phyloP scores from a whole-genome alignment of 495 filamentous ascomycete genomes.

The Penicillium bialowiezense region DNA sequence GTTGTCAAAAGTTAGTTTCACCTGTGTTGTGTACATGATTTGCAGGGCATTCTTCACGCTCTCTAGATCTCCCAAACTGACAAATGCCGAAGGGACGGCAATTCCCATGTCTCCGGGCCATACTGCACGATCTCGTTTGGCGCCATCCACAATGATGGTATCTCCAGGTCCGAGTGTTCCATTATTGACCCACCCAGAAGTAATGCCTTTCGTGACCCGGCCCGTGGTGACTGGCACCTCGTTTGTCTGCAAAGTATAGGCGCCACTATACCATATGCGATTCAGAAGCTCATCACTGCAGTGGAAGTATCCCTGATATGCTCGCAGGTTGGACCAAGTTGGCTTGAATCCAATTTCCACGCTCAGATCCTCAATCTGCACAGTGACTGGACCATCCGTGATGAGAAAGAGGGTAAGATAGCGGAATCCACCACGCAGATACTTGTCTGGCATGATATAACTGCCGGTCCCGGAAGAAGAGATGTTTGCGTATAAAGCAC shows the following conservation, averaged over 20 bases:
- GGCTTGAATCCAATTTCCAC: constrained; percentile 58
- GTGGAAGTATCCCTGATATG: constrained; percentile 64
- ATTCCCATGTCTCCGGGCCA: constrained; percentile 64
- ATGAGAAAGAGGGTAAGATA: constrained; percentile 57
- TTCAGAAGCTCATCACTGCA: constrained; percentile 59
- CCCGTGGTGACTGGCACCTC: constrained; percentile 53
- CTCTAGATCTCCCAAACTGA: constrained; percentile 57
- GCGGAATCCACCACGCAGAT: constrained; percentile 58
- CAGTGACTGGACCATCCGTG: constrained; percentile 26
- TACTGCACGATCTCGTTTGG: constrained; percentile 57
- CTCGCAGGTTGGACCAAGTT: constrained; percentile 60
- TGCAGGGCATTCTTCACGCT: constrained; percentile 61
- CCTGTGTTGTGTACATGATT: constrained; percentile 58
- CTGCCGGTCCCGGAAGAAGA: constrained; percentile 37
- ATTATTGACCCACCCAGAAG: constrained; percentile 54
- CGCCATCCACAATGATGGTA: constrained; percentile 55
- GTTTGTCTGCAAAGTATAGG: constrained; percentile 61
- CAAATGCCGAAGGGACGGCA: constrained; percentile 53
- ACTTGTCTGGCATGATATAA: constrained; percentile 52
- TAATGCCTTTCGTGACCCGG: constrained; percentile 48
- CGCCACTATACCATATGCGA: constrained; percentile 63
- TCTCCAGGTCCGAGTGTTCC: constrained; percentile 52
- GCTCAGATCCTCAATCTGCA: constrained; percentile 40
- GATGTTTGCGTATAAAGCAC: constrained; percentile 52
- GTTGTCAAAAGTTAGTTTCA: constrained; percentile 13